Conservation (phyloP, 1,284 basidiomycete species). For the Phaffia rhodozyma region DNA sequence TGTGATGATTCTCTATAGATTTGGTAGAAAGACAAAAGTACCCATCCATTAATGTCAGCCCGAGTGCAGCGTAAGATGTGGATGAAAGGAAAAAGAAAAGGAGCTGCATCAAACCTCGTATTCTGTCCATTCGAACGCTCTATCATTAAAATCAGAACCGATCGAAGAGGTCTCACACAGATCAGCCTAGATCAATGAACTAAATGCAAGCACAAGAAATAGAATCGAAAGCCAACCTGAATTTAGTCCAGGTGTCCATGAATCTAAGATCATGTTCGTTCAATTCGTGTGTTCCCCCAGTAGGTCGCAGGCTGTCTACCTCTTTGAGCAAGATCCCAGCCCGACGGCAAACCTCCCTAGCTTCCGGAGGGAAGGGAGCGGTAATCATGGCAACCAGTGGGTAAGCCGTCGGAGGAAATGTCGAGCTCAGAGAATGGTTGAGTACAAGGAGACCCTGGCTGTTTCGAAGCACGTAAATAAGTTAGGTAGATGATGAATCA, state of each 20-base stretch:
- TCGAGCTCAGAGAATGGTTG: constrained; percentile 21
- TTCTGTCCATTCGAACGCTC: constrained; percentile 24
- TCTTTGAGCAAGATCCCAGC: constrained; percentile 24
- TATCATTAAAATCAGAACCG: not conserved
- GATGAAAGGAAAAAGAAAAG: not conserved
- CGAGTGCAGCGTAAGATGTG: not conserved
- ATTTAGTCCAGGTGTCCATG: constrained; percentile 29
- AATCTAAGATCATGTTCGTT: constrained; percentile 24
- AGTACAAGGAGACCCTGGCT: constrained; percentile 26
- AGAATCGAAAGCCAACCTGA: constrained; percentile 17
- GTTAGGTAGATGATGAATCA: not conserved
- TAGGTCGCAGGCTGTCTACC: constrained; percentile 25
- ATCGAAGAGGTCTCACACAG: not conserved
- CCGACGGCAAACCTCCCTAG: constrained; percentile 20
- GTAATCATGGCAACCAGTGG: constrained; percentile 29
- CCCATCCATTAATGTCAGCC: not conserved
- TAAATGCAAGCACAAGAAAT: too few relatives aligned
- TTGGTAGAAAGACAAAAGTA: too few relatives aligned
- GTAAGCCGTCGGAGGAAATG: constrained; percentile 21
- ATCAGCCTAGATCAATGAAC: not conserved
- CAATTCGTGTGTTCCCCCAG: constrained; percentile 18
- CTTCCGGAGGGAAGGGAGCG: constrained; percentile 19
- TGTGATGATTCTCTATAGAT: constrained; percentile 30
- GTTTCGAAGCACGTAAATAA: not conserved
- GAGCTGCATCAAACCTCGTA: constrained; percentile 22